phyloP scores from a whole-genome alignment of 2,329 filamentous ascomycete genomes.

The Calonectria ilicicola region DNA sequence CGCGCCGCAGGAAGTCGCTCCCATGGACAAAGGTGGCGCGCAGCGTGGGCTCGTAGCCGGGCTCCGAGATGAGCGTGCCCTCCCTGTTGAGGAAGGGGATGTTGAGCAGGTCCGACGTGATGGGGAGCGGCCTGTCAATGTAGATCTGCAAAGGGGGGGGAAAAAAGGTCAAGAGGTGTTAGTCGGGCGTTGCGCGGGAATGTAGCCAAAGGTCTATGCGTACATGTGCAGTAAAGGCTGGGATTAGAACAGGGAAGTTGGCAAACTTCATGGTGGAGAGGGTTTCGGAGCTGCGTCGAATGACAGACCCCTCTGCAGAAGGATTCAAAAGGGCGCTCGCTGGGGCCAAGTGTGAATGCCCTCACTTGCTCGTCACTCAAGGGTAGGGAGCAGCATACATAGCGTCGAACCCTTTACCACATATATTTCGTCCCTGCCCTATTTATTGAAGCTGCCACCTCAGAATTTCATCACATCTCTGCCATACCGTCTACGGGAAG shows the following conservation, averaged over 20 bases:
- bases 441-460: neutral
- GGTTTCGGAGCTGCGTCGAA: neutral
- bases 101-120: conserved; percentile 48
- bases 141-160: conserved; percentile 40
- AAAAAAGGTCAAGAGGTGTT: neutral
- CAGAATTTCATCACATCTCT: neutral
- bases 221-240: conserved; percentile 53
- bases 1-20: conserved; percentile 54
- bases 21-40: conserved; percentile 53
- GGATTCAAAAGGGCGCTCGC: neutral
- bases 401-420: neutral
- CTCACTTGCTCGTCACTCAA: neutral
- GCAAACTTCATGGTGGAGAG: conserved; percentile 44
- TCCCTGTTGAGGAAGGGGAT: conserved; percentile 47
- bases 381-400: neutral
- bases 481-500: neutral
- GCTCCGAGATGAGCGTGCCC: conserved; percentile 51
- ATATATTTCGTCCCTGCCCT: neutral
- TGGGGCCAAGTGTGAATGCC: neutral
- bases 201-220: conserved; percentile 16
- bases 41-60: conserved; percentile 49
- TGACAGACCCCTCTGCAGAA: conserved; percentile 23
- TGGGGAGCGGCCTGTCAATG: conserved; percentile 48
- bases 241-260: conserved; percentile 51
- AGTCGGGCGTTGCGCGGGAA: neutral